phyloP scores from a whole-genome alignment of 495 filamentous ascomycete genomes.

The Wilcoxina mikolae region DNA sequence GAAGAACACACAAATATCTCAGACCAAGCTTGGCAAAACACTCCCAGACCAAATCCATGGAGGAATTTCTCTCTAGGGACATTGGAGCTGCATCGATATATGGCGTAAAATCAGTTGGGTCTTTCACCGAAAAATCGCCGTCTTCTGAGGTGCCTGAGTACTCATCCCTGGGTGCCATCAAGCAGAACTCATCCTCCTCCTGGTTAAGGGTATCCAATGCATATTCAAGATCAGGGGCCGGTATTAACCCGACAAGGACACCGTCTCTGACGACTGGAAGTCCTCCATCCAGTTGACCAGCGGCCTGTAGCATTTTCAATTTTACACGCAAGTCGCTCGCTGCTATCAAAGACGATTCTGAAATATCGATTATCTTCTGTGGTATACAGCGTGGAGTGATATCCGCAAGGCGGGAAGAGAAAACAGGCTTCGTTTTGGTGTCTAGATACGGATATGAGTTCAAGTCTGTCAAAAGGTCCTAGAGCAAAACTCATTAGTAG shows the following conservation, averaged over 20 bases:
- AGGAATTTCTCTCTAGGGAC: slow-evolving; percentile 71
- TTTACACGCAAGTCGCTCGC: slow-evolving; percentile 63
- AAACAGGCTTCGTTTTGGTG: slow-evolving; percentile 79
- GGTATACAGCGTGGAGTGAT: slow-evolving; percentile 61
- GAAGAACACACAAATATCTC: slow-evolving; percentile 79
- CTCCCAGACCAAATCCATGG: slow-evolving; percentile 92
- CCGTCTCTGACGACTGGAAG: slow-evolving; percentile 69
- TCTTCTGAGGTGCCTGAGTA: slow-evolving; percentile 18
- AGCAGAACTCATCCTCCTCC: slow-evolving; percentile 48
- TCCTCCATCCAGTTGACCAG: slow-evolving; percentile 83
- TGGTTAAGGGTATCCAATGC: slow-evolving; percentile 76
- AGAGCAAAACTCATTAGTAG: slow-evolving; percentile 17
- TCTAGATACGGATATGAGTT: slow-evolving; percentile 93
- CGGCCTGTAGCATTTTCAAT: slow-evolving; percentile 63
- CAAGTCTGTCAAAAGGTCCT: slow-evolving; percentile 89
- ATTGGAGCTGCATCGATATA: slow-evolving; percentile 88
- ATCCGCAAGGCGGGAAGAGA: slow-evolving; percentile 70
- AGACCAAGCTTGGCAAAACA: slow-evolving; percentile 91
- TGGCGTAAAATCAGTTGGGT: slow-evolving; percentile 71
- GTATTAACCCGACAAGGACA: slow-evolving; percentile 78
- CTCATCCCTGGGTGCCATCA: slow-evolving; percentile 56
- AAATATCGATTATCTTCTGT: slow-evolving; percentile 77
- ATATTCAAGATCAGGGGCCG: slow-evolving; percentile 87
- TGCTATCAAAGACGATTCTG: slow-evolving; percentile 56
- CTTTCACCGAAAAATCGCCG: slow-evolving; percentile 39